These are phyloP conservation scores for Trypanosoma vivax DNA, from an alignment of 208 protist species.

Conservation along the genomic window DNA sequence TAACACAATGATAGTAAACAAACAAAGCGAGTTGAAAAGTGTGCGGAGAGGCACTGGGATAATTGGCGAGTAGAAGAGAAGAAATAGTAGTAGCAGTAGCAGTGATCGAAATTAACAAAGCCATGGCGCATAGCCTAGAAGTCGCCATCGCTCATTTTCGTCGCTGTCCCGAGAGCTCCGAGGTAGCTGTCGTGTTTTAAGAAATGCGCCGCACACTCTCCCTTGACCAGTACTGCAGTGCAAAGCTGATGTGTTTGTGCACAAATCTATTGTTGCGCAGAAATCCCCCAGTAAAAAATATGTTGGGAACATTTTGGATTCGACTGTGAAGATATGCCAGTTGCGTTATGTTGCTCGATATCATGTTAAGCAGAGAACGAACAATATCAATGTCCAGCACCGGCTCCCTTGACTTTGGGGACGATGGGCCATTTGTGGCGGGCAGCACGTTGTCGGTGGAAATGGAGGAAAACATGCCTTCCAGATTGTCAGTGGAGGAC, in stretches of 20 bases:
- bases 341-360: slow-evolving; percentile 94
- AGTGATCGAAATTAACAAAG: too few relatives aligned
- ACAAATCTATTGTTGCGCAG: slow-evolving; percentile 90
- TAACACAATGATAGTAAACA: too few relatives aligned
- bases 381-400: slow-evolving; percentile 80
- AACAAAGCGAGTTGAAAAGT: too few relatives aligned
- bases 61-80: too few relatives aligned
- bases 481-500: slow-evolving; percentile 5
- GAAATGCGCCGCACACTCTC: slow-evolving; percentile 88
- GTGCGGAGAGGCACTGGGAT: too few relatives aligned
- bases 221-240: slow-evolving; percentile 94
- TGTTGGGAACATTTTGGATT: slow-evolving; percentile 83
- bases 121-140: too few relatives aligned
- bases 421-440: neutral
- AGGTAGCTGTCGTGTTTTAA: slow-evolving; percentile 96
- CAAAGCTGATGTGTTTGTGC: slow-evolving; percentile 82
- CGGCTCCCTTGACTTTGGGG: neutral
- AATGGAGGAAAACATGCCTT: slow-evolving; percentile 3
- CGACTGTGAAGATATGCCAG: slow-evolving; percentile 93
- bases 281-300: slow-evolving; percentile 95
- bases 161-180: slow-evolving; percentile 85
- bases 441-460: neutral
- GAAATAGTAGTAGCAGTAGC: slow-evolving; percentile 2
- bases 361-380: slow-evolving; percentile 91
- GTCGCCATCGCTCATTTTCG: slow-evolving; percentile 9